Percentiles rank a stretch among this genome's conserved stretches.
Evolutionary conservation across 768 basidiomycete species (phyloP).

Genomic region (Lactarius akahatsu): DNA sequence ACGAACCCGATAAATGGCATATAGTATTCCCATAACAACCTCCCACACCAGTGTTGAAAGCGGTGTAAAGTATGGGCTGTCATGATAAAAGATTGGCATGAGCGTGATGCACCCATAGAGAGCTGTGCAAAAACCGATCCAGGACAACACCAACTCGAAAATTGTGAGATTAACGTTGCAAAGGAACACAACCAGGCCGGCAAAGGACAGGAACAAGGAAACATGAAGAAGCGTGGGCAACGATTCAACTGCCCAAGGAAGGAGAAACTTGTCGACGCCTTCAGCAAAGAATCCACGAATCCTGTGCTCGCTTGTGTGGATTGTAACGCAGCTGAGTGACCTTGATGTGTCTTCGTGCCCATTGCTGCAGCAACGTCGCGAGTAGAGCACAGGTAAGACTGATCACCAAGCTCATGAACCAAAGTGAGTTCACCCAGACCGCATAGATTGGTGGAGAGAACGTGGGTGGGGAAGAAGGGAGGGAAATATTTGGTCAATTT

Average conservation of each 20-base stretch:
- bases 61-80: background rate
- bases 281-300: constrained; percentile 6
- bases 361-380: constrained; percentile 16
- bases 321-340: background rate
- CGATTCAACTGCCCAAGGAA: background rate
- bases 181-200: background rate
- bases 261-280: background rate
- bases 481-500: background rate
- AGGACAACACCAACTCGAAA: background rate
- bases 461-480: background rate
- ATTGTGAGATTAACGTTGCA: background rate
- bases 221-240: background rate
- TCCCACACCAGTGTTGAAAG: background rate
- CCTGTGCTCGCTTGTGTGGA: background rate
- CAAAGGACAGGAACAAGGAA: constrained; percentile 1
- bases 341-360: constrained; percentile 9
- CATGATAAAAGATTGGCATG: background rate
- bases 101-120: background rate
- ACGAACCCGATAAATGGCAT: background rate
- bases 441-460: background rate
- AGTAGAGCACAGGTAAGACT: constrained; percentile 8
- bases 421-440: constrained; percentile 18
- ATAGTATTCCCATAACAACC: background rate
- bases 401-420: constrained; percentile 14
- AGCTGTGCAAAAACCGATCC: background rate